Conservation (phyloP, 371 early-diverging fungal genomes). For the Rhizopus sp. region DNA sequence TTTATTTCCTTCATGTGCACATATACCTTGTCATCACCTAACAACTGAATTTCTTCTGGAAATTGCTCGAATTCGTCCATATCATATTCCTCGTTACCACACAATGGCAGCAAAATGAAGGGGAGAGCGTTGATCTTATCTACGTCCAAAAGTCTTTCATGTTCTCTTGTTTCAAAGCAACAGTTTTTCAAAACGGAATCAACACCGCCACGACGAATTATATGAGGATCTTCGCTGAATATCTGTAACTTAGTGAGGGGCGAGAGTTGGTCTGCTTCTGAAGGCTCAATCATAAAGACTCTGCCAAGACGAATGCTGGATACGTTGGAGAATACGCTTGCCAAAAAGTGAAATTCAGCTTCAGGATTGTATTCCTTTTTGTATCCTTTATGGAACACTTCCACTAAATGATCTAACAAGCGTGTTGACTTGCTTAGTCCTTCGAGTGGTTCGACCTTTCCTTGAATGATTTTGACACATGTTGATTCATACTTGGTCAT, state of each 20-base stretch:
- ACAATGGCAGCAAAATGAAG: conserved; percentile 86
- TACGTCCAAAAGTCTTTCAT: conserved; percentile 64
- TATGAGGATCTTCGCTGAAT: conserved; percentile 78
- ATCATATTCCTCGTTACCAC: conserved; percentile 91
- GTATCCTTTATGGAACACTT: conserved; percentile 82
- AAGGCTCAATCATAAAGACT: conserved; percentile 65
- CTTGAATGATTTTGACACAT: conserved; percentile 56
- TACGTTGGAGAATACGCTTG: conserved; percentile 92
- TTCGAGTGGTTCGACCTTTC: conserved; percentile 43
- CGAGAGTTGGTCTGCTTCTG: conserved; percentile 56
- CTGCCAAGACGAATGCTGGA: conserved; percentile 72
- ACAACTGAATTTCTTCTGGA: conserved; percentile 90
- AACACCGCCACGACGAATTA: conserved; percentile 90
- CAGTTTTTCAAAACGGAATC: conserved; percentile 88
- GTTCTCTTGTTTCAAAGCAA: conserved; percentile 77
- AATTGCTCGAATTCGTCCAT: conserved; percentile 91
- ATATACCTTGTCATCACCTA: conserved; percentile 75
- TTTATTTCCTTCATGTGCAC: background rate
- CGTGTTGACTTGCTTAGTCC: conserved; percentile 45
- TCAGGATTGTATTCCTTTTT: conserved; percentile 77
- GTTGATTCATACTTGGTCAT: conserved; percentile 74
- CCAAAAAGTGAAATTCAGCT: conserved; percentile 84
- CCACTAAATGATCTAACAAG: conserved; percentile 82
- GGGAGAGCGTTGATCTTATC: conserved; percentile 79
- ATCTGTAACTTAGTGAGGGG: conserved; percentile 85